Evolutionary conservation across 371 early-diverging fungal genomes (phyloP).

Genomic region (Massospora cicadina): DNA sequence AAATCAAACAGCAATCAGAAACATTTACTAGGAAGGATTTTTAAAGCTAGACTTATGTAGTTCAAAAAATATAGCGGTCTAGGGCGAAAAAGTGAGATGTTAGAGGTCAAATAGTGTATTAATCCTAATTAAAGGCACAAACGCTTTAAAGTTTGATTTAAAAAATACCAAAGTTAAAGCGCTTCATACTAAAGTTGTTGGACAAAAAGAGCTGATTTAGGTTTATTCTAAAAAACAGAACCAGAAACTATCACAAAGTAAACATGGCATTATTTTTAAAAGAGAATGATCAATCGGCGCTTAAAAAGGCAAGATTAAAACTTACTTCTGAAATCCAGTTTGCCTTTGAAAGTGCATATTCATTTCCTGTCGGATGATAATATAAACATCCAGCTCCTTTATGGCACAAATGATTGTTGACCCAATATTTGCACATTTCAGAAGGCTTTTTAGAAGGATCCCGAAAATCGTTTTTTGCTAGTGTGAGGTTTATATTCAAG

Average conservation of each 20-base stretch:
- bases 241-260: neutral
- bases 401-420: neutral
- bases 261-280: neutral
- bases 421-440: slow-evolving; percentile 1
- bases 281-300: neutral
- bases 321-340: neutral
- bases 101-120: neutral
- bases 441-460: neutral
- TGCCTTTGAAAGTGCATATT: neutral
- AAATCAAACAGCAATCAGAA: no score
- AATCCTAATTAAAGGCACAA: neutral
- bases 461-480: neutral
- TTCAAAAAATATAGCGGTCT: no score
- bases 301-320: neutral
- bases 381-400: neutral
- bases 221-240: neutral
- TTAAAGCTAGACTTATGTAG: no score
- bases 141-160: neutral
- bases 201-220: neutral
- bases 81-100: no score
- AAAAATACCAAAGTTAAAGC: neutral
- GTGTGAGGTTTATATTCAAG: neutral
- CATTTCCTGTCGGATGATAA: neutral
- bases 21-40: no score
- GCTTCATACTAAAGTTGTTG: neutral